phyloP scores from a whole-genome alignment of 2,329 filamentous ascomycete genomes.

The Exophiala phaeomuriformis region DNA sequence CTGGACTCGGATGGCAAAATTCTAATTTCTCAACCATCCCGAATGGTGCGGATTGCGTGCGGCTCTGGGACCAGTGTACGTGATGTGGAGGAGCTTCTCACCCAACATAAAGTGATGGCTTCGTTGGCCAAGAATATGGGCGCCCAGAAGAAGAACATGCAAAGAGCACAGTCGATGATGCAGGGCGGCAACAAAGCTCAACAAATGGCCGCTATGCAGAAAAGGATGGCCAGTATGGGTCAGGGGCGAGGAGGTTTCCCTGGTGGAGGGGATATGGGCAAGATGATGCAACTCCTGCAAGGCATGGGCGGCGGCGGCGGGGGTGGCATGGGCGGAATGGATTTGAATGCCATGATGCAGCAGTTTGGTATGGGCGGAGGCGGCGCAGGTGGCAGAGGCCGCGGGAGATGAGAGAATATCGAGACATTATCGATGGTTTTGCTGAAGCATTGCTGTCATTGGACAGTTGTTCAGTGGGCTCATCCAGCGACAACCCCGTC shows the following conservation, averaged over 20 bases:
- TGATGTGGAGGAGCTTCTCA: slow-evolving; percentile 94
- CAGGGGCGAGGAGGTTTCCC: slow-evolving; percentile 55
- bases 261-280: slow-evolving; percentile 61
- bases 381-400: slow-evolving; percentile 32
- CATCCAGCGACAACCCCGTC: too few species aligned
- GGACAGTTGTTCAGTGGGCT: too few species aligned
- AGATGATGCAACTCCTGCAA: slow-evolving; percentile 93
- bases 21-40: slow-evolving; percentile 82
- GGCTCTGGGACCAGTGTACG: slow-evolving; percentile 85
- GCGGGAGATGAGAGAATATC: slow-evolving; percentile 33
- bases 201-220: slow-evolving; percentile 86
- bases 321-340: slow-evolving; percentile 49
- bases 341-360: slow-evolving; percentile 67
- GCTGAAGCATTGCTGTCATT: too few species aligned
- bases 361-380: slow-evolving; percentile 44
- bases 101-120: slow-evolving; percentile 97
- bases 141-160: slow-evolving; percentile 96
- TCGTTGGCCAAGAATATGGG: slow-evolving; percentile 99
- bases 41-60: slow-evolving; percentile 84
- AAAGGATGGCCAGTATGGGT: slow-evolving; percentile 86
- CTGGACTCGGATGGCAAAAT: slow-evolving; percentile 92
- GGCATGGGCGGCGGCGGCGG: slow-evolving; percentile 60
- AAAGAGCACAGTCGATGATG: slow-evolving; percentile 84
- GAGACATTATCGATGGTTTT: background rate
- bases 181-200: slow-evolving; percentile 89